These are phyloP conservation scores for Dioscorea cayenensis DNA, from an alignment of 116 monocot genomes.

Conservation along the genomic window DNA sequence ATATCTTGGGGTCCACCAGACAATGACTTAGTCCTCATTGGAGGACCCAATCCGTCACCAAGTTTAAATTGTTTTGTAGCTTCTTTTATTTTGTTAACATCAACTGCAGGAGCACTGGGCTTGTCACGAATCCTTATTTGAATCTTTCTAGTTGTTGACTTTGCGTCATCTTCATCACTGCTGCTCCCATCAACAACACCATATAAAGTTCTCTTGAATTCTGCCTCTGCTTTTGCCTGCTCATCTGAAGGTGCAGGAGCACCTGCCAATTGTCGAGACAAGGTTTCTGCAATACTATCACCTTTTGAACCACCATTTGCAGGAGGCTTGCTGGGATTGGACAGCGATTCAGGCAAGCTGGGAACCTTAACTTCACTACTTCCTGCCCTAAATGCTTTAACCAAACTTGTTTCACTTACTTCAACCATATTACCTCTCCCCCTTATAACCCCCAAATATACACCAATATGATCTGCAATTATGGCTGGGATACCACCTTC, in stretches of 20 bases:
- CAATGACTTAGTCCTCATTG: constrained; percentile 62
- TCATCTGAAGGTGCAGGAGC: constrained; percentile 43
- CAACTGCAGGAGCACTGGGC: constrained; percentile 56
- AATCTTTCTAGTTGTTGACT: constrained; percentile 67
- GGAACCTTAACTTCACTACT: constrained; percentile 45
- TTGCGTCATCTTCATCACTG: constrained; percentile 88
- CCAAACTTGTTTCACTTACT: constrained; percentile 89
- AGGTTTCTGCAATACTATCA: constrained; percentile 36
- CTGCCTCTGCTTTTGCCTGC: constrained; percentile 92
- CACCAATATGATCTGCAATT: constrained; percentile 84
- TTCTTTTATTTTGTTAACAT: constrained; percentile 93
- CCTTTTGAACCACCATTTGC: constrained; percentile 19
- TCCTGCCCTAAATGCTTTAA: constrained; percentile 41
- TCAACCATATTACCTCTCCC: constrained; percentile 82
- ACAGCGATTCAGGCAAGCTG: constrained; percentile 16
- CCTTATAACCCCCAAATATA: constrained; percentile 81
- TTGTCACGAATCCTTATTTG: constrained; percentile 81
- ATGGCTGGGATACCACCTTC: constrained; percentile 82
- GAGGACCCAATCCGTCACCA: constrained; percentile 52
- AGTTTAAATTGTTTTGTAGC: constrained; percentile 79
- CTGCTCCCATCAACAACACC: constrained; percentile 75
- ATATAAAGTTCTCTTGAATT: constrained; percentile 87
- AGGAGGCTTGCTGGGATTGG: constrained; percentile 19
- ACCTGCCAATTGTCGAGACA: constrained; percentile 50
- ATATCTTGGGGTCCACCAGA: constrained; percentile 58